These are phyloP conservation scores for Aspergillus cristatus DNA, from an alignment of 495 filamentous ascomycete species.

Conservation along the genomic window DNA sequence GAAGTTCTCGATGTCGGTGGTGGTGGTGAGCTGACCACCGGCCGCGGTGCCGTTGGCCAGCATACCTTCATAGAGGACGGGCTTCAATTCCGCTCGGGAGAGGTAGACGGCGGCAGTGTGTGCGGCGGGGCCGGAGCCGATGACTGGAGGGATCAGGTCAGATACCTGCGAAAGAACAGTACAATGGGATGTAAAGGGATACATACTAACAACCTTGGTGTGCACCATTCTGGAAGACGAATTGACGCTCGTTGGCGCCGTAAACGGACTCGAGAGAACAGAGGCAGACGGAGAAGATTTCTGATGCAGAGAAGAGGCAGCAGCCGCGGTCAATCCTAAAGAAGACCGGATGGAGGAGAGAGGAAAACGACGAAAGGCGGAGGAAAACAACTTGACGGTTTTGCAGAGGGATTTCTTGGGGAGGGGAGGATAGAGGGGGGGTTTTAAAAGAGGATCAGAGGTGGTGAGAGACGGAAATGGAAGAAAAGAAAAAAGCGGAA, in stretches of 20 bases:
- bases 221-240: conserved; percentile 55
- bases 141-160: no score
- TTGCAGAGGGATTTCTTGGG: neutral
- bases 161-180: conserved; percentile 10
- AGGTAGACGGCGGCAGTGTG: conserved; percentile 97
- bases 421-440: no score
- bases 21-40: conserved; percentile 93
- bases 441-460: neutral
- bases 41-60: conserved; percentile 94
- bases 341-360: conserved; percentile 52
- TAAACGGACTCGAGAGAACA: conserved; percentile 23
- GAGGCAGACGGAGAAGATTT: conserved; percentile 38
- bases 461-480: neutral
- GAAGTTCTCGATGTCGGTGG: conserved; percentile 96
- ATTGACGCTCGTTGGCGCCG: conserved; percentile 37
- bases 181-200: neutral
- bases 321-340: conserved; percentile 50
- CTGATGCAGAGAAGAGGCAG: conserved; percentile 55
- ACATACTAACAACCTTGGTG: conserved; percentile 70
- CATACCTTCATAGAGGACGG: conserved; percentile 94
- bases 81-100: conserved; percentile 78
- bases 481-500: neutral
- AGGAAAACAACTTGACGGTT: conserved; percentile 78
- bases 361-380: conserved; percentile 55
- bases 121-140: conserved; percentile 92